Evolutionary conservation across 2,329 filamentous ascomycete species (phyloP).

Genomic region (Dactylellina sp.): DNA sequence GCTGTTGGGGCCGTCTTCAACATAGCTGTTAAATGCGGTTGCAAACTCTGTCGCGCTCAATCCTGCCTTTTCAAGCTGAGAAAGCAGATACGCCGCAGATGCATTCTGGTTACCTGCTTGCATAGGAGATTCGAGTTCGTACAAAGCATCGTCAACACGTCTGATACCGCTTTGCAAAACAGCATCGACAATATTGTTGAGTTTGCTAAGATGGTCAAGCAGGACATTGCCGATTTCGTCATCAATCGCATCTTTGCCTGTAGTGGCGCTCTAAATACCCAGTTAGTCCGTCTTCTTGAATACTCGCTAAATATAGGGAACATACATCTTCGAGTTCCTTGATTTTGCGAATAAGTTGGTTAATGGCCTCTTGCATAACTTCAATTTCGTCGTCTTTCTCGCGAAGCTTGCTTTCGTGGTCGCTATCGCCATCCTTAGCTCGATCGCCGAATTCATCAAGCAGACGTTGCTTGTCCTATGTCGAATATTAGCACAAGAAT

Average conservation of each 20-base stretch:
- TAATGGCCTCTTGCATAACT: slow-evolving; percentile 98
- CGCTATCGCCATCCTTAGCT: slow-evolving; percentile 81
- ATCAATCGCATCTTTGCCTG: slow-evolving; percentile 72
- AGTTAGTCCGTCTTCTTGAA: slow-evolving; percentile 7
- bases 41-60: slow-evolving; percentile 96
- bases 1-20: slow-evolving; percentile 93
- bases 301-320: slow-evolving; percentile 9
- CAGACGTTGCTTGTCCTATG: slow-evolving; percentile 83
- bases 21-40: slow-evolving; percentile 97
- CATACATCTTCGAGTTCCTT: slow-evolving; percentile 79
- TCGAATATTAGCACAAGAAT: slow-evolving; percentile 47
- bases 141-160: slow-evolving; percentile 93
- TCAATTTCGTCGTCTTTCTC: slow-evolving; percentile 98
- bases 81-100: slow-evolving; percentile 91
- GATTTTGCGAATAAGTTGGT: slow-evolving; percentile 91
- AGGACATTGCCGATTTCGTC: slow-evolving; percentile 91
- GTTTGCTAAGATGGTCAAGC: slow-evolving; percentile 86
- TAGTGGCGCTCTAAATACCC: slow-evolving; percentile 69
- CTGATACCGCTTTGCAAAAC: slow-evolving; percentile 93
- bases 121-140: slow-evolving; percentile 97
- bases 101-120: slow-evolving; percentile 99
- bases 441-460: slow-evolving; percentile 85
- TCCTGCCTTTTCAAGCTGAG: slow-evolving; percentile 96
- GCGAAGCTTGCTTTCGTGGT: slow-evolving; percentile 84
- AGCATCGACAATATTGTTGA: slow-evolving; percentile 97